Percentiles rank a stretch among this genome's conserved stretches.
These are phyloP conservation scores for Pneumocystis carinii DNA, from an alignment of 1,139 yeast genomes.

Conservation along the genomic window DNA sequence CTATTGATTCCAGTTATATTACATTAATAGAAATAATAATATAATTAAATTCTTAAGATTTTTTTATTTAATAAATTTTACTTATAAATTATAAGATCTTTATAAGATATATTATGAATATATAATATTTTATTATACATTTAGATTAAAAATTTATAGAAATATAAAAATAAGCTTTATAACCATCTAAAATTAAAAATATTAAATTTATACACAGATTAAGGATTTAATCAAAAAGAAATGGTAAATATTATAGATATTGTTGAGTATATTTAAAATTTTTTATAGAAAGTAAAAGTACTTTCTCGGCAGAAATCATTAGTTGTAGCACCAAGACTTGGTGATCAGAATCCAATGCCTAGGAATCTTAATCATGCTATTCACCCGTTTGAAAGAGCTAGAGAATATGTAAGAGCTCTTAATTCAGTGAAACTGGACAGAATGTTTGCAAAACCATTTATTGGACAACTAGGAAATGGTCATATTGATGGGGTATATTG, in stretches of 20 bases:
- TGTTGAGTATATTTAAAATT: background rate
- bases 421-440: constrained; percentile 91
- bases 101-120: no score
- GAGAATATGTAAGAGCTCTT: constrained; percentile 88
- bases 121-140: no score
- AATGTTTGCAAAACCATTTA: constrained; percentile 90
- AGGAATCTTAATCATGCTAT: constrained; percentile 85
- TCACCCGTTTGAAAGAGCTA: constrained; percentile 92
- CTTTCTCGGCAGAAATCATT: constrained; percentile 65
- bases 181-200: background rate
- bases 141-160: background rate
- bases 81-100: no score
- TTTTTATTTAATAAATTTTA: no score
- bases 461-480: constrained; percentile 89
- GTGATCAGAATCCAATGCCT: constrained; percentile 76
- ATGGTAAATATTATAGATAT: background rate
- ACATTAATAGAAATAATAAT: no score
- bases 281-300: constrained; percentile 60
- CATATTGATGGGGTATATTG: constrained; percentile 92
- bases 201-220: background rate
- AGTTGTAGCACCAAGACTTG: constrained; percentile 78
- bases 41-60: no score
- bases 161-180: background rate
- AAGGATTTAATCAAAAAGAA: background rate
- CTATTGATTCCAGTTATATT: no score